phyloP scores from a whole-genome alignment of 768 basidiomycete genomes.

The Rhodotorula diobovata region DNA sequence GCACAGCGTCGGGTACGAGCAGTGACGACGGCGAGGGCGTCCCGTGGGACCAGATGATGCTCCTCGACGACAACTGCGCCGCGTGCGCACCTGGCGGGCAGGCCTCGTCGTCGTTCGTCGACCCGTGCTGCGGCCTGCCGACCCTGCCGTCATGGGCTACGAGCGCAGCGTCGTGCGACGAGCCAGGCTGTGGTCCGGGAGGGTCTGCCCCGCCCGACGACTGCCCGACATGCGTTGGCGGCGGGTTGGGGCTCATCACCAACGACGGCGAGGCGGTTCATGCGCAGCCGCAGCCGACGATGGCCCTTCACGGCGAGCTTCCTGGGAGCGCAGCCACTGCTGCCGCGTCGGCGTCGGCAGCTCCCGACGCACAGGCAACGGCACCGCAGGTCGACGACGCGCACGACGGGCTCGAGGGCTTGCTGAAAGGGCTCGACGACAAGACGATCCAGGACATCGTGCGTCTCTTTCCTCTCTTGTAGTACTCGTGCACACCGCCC shows the following conservation, averaged over 20 bases:
- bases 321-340: neutral
- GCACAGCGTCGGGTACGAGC: neutral
- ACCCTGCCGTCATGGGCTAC: neutral
- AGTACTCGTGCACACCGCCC: too few relatives aligned
- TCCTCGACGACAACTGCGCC: constrained; percentile 19
- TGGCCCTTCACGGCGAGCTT: constrained; percentile 6
- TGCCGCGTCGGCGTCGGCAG: too few relatives aligned
- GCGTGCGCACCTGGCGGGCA: neutral
- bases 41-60: constrained; percentile 8
- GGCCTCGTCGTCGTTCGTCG: neutral
- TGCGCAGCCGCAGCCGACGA: neutral
- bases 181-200: neutral
- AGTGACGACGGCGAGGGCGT: neutral
- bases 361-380: too few relatives aligned
- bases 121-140: constrained; percentile 5
- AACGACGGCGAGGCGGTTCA: neutral
- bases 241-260: neutral
- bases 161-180: neutral
- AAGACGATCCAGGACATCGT: constrained; percentile 35
- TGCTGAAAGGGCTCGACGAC: constrained; percentile 28
- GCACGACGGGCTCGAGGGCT: neutral
- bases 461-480: neutral
- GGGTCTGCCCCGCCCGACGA: neutral
- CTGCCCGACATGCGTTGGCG: neutral
- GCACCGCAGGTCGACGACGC: too few relatives aligned